Evolutionary conservation across 2,329 filamentous ascomycete genomes (phyloP), one percentile per base, ranked within the genome.

Genomic region (Dothiorella sarmentorum): DNA sequence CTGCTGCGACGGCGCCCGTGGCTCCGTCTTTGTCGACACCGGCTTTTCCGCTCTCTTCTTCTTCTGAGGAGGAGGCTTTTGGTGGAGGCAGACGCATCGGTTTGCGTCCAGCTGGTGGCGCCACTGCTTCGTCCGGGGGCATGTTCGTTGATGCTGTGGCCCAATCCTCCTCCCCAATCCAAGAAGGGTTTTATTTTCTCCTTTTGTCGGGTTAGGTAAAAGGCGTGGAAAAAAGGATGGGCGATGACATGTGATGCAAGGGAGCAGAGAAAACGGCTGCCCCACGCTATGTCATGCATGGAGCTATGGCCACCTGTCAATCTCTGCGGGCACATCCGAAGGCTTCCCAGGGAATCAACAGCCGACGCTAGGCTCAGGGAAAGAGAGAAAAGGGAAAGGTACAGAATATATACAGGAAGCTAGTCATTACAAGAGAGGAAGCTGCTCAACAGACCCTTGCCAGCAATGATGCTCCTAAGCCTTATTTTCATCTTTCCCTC

Each of bases 31-130:
- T 20, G 26, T 26, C 49, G 37, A 11, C 2, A n/a, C n/a, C n/a
- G n/a, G n/a, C n/a, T n/a, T n/a, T n/a, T n/a, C n/a, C n/a, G n/a
- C n/a, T n/a, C n/a, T n/a, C n/a, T n/a, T n/a, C n/a, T n/a, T 35
- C 38, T n/a, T 38, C 29, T 37, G 20, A 24, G 18, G 17, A 29
- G 10, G 42, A 31, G 2, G 10, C 22, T 10, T 20, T 45, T n/a
- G 55, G 43, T 7, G 55, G 33, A 9, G 55, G 55, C 10, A 58
- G 24, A 7, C 18, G 35, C 22, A 58, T n/a, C 9, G 55, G 55
- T 20, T 7, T 49, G 27, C 55, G 49, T 29, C 7, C 7, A 2
- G 22, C n/a, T 6, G 24, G 9, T 20, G 22, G 7, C n/a, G 43
- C 15, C 22, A n/a, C n/a, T n/a, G n/a, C n/a, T n/a, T n/a, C n/a